Conservation (phyloP, 75 land plant genomes). For the Cryptomeria japonica region DNA sequence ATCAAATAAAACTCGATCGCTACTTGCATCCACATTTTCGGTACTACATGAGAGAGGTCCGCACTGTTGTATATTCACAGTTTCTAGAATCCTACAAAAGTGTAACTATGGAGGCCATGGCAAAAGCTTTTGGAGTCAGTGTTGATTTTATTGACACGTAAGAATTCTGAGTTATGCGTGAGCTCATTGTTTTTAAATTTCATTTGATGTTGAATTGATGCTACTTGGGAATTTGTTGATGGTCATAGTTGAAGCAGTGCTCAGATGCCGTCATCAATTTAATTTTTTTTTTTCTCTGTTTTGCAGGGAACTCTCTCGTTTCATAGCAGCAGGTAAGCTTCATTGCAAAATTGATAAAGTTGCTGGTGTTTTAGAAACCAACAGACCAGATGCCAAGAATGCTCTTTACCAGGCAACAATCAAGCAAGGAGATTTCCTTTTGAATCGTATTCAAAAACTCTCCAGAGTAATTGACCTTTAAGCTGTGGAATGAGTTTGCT, state of each 20-base stretch:
- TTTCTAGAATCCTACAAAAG: slow-evolving; percentile 98
- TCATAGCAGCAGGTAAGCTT: slow-evolving; percentile 94
- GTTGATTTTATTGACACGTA: slow-evolving; percentile 92
- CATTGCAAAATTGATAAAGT: slow-evolving; percentile 99
- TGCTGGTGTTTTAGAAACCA: slow-evolving; percentile 95
- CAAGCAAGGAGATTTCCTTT: slow-evolving; percentile 95
- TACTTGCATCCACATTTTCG: slow-evolving; percentile 94
- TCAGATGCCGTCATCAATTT: background rate
- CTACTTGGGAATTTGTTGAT: background rate
- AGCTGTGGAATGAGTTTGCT: background rate
- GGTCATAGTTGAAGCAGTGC: background rate
- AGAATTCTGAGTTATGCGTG: slow-evolving; percentile 24
- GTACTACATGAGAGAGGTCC: slow-evolving; percentile 96
- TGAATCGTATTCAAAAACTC: slow-evolving; percentile 95
- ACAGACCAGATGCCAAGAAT: slow-evolving; percentile 97
- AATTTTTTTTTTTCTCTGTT: background rate
- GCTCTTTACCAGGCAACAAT: slow-evolving; percentile 96
- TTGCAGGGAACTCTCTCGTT: slow-evolving; percentile 87
- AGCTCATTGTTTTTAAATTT: background rate
- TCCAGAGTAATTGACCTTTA: slow-evolving; percentile 96
- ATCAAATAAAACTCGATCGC: slow-evolving; percentile 85
- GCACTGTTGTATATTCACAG: slow-evolving; percentile 92
- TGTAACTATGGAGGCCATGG: slow-evolving; percentile 99
- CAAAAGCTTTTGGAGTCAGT: slow-evolving; percentile 92
- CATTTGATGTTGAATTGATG: background rate